A percentile compares a stretch with the other conserved stretches of the same genome.
These are phyloP conservation scores for Pisolithus orientalis DNA, from an alignment of 768 basidiomycete species.

Conservation along the genomic window DNA sequence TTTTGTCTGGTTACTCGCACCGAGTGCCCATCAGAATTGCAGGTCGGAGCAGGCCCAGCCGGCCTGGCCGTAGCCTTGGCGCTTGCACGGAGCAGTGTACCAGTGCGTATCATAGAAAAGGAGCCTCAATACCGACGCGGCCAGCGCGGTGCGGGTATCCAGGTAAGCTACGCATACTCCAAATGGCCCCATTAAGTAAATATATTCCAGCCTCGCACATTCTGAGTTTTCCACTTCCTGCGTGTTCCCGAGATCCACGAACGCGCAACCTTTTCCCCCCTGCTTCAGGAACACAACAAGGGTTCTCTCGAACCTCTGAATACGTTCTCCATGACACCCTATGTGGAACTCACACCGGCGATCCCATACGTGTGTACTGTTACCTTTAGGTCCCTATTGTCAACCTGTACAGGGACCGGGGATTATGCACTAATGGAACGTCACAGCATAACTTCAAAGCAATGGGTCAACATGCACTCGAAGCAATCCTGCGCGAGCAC, in stretches of 20 bases:
- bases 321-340: background rate
- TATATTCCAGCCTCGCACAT: slow-evolving; percentile 32
- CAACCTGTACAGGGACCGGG: too few relatives aligned
- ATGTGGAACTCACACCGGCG: slow-evolving; percentile 17
- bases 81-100: slow-evolving; percentile 16
- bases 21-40: background rate
- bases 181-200: too few relatives aligned
- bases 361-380: slow-evolving; percentile 20
- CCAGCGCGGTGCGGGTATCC: slow-evolving; percentile 1
- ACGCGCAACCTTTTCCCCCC: slow-evolving; percentile 17
- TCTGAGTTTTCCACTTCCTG: slow-evolving; percentile 38
- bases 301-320: slow-evolving; percentile 12
- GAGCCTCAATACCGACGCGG: slow-evolving; percentile 1
- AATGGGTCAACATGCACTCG: slow-evolving; percentile 23
- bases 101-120: slow-evolving; percentile 19
- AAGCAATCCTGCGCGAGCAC: slow-evolving; percentile 19
- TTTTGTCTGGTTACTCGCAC: too few relatives aligned
- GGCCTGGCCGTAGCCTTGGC: slow-evolving; percentile 21
- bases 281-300: slow-evolving; percentile 30
- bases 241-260: slow-evolving; percentile 32
- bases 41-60: slow-evolving; percentile 18
- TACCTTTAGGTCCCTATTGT: background rate
- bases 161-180: background rate
- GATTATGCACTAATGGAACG: background rate
- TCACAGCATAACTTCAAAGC: slow-evolving; percentile 7